These are phyloP conservation scores for Zoysia matrella DNA, from an alignment of 202 grass and related monocot species.

Conservation along the genomic window DNA sequence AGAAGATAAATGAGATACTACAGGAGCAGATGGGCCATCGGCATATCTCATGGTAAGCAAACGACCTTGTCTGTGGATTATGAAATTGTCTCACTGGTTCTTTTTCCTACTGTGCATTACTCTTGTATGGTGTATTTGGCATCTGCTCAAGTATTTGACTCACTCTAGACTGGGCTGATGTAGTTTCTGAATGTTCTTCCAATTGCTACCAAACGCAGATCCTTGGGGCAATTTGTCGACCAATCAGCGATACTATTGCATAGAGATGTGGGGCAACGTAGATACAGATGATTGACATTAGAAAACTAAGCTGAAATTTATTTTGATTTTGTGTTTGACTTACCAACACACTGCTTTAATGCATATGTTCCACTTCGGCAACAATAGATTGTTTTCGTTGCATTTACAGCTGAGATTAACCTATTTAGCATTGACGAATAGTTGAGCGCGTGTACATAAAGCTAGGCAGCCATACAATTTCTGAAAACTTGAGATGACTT, in stretches of 20 bases:
- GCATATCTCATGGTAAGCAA: constrained; percentile 82
- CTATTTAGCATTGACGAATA: constrained; percentile 4
- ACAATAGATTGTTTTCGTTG: background rate
- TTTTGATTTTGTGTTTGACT: background rate
- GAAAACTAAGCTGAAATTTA: constrained; percentile 14
- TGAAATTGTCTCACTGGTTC: background rate
- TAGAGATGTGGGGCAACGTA: background rate
- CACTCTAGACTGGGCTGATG: background rate
- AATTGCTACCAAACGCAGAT: background rate
- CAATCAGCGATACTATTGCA: constrained; percentile 1
- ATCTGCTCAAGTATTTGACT: background rate
- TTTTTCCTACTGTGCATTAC: background rate
- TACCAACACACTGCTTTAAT: background rate
- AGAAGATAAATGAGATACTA: constrained; percentile 83
- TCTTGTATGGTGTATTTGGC: background rate
- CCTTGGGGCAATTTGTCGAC: background rate
- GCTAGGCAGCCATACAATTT: background rate
- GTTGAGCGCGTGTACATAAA: background rate
- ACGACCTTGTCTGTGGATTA: background rate
- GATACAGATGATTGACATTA: background rate
- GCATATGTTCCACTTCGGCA: background rate
- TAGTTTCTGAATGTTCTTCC: background rate
- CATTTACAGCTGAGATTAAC: background rate
- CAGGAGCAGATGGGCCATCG: constrained; percentile 85
- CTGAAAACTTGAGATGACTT: background rate